Conservation (phyloP, 805 yeast genomes). For the Candida succiphila region DNA sequence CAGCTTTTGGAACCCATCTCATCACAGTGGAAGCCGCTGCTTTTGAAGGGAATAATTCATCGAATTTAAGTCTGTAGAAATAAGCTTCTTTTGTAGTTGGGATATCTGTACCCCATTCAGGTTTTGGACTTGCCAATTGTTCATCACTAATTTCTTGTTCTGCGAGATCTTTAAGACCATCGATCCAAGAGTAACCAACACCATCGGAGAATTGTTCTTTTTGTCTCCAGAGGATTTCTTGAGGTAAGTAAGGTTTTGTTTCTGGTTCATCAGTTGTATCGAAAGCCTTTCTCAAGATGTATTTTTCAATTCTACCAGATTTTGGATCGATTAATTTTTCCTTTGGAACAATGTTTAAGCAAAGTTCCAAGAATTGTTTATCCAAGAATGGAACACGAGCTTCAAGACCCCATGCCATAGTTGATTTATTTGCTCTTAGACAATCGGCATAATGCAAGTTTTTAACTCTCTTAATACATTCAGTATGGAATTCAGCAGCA, state of each 20-base stretch:
- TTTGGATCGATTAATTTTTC: constrained; percentile 73
- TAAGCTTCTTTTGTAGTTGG: constrained; percentile 98
- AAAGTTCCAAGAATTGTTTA: constrained; percentile 78
- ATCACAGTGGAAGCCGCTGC: constrained; percentile 95
- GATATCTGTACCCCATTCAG: constrained; percentile 92
- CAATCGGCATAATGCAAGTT: constrained; percentile 97
- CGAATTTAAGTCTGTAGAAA: constrained; percentile 97
- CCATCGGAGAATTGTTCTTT: constrained; percentile 99
- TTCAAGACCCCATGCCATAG: constrained; percentile 99
- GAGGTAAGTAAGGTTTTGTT: constrained; percentile 82
- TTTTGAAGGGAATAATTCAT: constrained; percentile 79
- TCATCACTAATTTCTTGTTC: constrained; percentile 82
- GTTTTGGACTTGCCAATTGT: constrained; percentile 80
- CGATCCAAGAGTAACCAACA: constrained; percentile 99
- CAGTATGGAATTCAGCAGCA: constrained; percentile 87
- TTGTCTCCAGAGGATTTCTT: constrained; percentile 98
- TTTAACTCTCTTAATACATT: constrained; percentile 92
- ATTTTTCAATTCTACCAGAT: constrained; percentile 85
- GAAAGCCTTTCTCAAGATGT: constrained; percentile 94
- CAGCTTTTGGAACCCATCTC: constrained; percentile 99
- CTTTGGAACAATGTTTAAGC: constrained; percentile 91
- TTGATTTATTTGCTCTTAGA: constrained; percentile 97
- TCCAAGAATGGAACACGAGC: constrained; percentile 99
- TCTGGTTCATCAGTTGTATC: constrained; percentile 81
- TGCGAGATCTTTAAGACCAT: constrained; percentile 92